Base-by-base conservation (phyloP, 2,329 filamentous ascomycete species). In the Phialemoniopsis sp. region DNA sequence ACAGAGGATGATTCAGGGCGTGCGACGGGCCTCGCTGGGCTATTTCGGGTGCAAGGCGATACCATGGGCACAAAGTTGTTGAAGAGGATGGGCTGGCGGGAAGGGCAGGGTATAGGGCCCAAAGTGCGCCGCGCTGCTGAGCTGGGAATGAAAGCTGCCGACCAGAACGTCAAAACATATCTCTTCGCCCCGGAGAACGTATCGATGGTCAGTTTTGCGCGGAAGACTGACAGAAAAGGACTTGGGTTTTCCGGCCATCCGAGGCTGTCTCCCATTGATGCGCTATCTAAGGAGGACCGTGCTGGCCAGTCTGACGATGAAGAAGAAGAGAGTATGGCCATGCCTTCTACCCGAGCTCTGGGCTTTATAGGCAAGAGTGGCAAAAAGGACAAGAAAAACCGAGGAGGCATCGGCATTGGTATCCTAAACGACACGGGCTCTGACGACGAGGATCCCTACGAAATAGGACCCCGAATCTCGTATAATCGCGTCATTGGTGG, bases 11-110 rank as follows among this genome's bases (percentile, higher is more conserved):
- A 83, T 52, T 52, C 66, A 3, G 56, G 54, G 13, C 70, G 69
- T 19, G 62, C 68, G 9, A 73, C 73, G 35, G 61, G 62, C 0
- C 68, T 94, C 31, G 79, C 86, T 52, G 87, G 88, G 37, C 63
- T 96, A 2, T 81, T 96, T 46, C 76, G 77, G 41, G 68, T 71
- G 0, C 74, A 80, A 8, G 87, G 88, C 29, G 87, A 95, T 45
- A 95, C 89, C 0, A 89, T 94, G 73, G 93, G 93, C 2, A 72
- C 86, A 13, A 90, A 87, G 56, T 69, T 98, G 13, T 67, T 97
- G 43, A 87, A 86, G 56, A 86, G 77, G 54, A 97, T 98, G 91
- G 93, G 91, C 13, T 98, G 93, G 93, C 87, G 85, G 53, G 86
- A 91, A 46, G 91, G 90, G 1, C 90, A 97, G 61, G 93, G 93